These are phyloP conservation scores for Lolium rigidum DNA, from an alignment of 176 grass and related monocot species.

Conservation along the genomic window DNA sequence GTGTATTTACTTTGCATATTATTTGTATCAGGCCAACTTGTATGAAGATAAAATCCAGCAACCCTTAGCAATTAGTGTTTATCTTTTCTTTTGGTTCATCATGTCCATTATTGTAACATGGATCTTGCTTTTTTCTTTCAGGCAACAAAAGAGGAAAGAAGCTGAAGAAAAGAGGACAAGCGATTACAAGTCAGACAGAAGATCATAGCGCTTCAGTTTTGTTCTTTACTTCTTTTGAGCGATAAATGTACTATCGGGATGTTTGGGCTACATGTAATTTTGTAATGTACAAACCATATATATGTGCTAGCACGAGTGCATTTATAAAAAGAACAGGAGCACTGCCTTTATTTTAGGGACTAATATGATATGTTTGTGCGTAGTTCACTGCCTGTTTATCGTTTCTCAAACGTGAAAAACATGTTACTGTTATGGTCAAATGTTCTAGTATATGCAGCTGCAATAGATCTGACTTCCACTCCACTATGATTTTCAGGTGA, in stretches of 20 bases:
- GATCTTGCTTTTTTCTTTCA: constrained; percentile 56
- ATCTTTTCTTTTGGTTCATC: neutral
- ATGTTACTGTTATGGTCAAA: neutral
- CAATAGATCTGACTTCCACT: neutral
- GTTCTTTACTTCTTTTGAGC: neutral
- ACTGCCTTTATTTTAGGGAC: neutral
- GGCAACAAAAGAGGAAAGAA: constrained; percentile 90
- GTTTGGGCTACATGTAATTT: constrained; percentile 20
- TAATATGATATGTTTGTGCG: neutral
- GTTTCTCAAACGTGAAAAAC: neutral
- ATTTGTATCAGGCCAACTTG: neutral
- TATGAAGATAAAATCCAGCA: neutral
- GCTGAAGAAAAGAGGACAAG: constrained; percentile 71
- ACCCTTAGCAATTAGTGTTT: neutral
- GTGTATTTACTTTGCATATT: neutral
- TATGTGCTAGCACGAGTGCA: neutral
- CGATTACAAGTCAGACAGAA: constrained; percentile 77
- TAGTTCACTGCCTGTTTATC: neutral
- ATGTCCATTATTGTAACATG: constrained; percentile 17
- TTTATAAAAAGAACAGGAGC: neutral
- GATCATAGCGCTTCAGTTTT: constrained; percentile 43
- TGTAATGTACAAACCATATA: constrained; percentile 31
- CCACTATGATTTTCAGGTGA: neutral
- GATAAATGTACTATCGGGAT: neutral
- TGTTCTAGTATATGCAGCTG: neutral